Evolutionary conservation across 148 eudicot species (phyloP), one percentile per base, ranked within the genome.

Genomic region (Hydrangea macrophylla): DNA sequence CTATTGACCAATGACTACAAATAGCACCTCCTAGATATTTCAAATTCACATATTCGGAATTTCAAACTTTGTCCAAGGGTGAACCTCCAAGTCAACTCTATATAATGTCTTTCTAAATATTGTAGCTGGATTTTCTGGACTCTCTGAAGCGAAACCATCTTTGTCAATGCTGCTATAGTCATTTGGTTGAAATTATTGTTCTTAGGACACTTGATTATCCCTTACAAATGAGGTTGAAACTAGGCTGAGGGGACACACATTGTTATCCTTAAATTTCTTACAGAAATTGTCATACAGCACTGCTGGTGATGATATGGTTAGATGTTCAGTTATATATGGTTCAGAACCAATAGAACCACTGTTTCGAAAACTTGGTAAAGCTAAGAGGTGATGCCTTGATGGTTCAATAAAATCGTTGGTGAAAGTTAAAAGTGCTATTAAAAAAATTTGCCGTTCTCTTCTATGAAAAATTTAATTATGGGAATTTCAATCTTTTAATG

Each of bases 41-140:
- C 56, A 45, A 48, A n/a, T 6, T 0, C 11, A 31, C 31, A 20
- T 5, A 22, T 30, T 31, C 32, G 28, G 32, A 65, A 32, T 57
- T 22, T 48, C 31, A 23, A 48, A 42, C 36, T 45, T 25, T 65
- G 37, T 51, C 26, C 57, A 64, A 64, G 37, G 31, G 27, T 40
- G 15, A 18, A 18, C 7, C 67, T 25, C 32, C 13, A 30, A 30
- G 9, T 45, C 33, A 10, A 9, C 56, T 27, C 20, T 18, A 45
- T 30, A 23, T 8, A 55, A 10, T 64, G 67, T 64, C 23, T 42
- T 64, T 48, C 17, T 7, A 40, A 51, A 9, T 32, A 15, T 10
- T 28, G 23, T 18, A 36, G n/a, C 31, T 10, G 7, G 26, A 32
- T 32, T 20, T n/a, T 25, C 7, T 15, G 58, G 53, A 26, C 6